These are phyloP conservation scores for Persicaria maculosa DNA, from an alignment of 148 eudicot species.

Conservation along the genomic window DNA sequence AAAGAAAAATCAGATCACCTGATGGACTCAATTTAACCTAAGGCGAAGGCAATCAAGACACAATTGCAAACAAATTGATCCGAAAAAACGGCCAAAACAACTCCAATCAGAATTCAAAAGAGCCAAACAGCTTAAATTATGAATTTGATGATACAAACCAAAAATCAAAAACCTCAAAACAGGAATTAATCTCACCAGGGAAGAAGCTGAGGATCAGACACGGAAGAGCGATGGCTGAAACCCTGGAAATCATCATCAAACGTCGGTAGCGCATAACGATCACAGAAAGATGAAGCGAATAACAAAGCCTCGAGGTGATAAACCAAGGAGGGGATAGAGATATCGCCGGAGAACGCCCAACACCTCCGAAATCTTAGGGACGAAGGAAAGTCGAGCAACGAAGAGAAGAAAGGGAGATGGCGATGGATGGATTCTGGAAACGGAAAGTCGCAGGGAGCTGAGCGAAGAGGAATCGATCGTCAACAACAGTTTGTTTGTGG, in stretches of 20 bases:
- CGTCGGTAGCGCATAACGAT: slow-evolving; percentile 7
- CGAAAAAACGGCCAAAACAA: neutral
- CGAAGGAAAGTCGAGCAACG: neutral
- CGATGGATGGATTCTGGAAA: neutral
- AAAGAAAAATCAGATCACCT: neutral
- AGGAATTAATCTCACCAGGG: neutral
- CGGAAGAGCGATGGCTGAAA: neutral
- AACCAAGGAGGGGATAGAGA: too few relatives aligned
- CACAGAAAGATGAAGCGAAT: neutral
- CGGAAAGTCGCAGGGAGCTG: neutral
- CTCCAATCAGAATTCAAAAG: neutral
- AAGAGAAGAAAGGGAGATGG: neutral
- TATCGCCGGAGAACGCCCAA: neutral
- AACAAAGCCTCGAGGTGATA: too few relatives aligned
- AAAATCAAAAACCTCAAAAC: neutral
- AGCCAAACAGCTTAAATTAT: neutral
- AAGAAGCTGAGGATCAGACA: slow-evolving; percentile 3
- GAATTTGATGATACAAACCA: neutral
- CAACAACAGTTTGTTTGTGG: neutral
- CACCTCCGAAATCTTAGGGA: neutral
- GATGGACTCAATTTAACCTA: too few relatives aligned
- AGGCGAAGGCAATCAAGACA: neutral
- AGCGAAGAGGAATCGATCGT: neutral
- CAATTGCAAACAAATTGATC: neutral
- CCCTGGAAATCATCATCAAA: neutral